Conservation (phyloP, 1,139 yeast species). For the Zygoascus meyerae region DNA sequence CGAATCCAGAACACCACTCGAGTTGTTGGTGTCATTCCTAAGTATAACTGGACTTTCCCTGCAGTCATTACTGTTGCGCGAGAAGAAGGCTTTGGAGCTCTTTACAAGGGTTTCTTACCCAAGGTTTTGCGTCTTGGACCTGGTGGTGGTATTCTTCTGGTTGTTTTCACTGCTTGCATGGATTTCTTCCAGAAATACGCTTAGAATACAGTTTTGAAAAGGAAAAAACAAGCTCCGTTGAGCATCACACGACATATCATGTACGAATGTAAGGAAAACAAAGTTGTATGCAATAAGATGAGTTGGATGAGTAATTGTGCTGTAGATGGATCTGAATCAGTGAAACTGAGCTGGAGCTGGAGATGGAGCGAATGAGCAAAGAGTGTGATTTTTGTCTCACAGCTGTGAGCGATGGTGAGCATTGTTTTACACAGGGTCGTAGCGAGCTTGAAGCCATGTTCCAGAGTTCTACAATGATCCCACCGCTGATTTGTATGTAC, state of each 20-base stretch:
- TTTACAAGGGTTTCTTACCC: conserved; percentile 91
- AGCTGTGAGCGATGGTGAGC: too few relatives aligned
- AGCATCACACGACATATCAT: too few relatives aligned
- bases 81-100: conserved; percentile 76
- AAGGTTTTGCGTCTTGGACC: conserved; percentile 97
- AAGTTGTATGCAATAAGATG: too few relatives aligned
- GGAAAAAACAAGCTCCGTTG: not conserved
- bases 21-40: conserved; percentile 55
- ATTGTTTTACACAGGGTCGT: too few relatives aligned
- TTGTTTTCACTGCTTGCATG: conserved; percentile 91
- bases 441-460: too few relatives aligned
- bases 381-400: too few relatives aligned
- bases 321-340: too few relatives aligned
- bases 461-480: too few relatives aligned
- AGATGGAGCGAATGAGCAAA: too few relatives aligned
- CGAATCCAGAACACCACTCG: conserved; percentile 88
- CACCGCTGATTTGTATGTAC: too few relatives aligned
- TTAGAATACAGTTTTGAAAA: conserved; percentile 27
- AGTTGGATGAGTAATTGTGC: not conserved
- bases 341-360: too few relatives aligned
- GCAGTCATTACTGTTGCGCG: conserved; percentile 66
- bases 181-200: conserved; percentile 78
- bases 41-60: conserved; percentile 91
- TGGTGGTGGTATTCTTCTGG: conserved; percentile 96
- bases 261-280: too few relatives aligned